Conservation (phyloP, 78 protist species). For the Monocercomonoides exilis region DNA sequence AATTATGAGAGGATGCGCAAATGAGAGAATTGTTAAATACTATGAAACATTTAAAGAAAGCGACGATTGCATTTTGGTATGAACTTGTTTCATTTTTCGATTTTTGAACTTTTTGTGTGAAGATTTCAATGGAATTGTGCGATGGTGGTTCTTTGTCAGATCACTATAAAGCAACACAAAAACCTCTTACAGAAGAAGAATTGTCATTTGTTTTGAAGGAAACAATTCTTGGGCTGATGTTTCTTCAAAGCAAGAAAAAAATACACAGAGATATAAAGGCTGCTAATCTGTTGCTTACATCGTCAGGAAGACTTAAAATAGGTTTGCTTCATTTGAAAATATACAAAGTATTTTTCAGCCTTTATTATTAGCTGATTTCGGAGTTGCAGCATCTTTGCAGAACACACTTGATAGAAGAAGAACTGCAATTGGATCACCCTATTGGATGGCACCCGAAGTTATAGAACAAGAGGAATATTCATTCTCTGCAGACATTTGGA, state of each 20-base stretch:
- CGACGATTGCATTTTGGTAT: neutral
- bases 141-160: neutral
- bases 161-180: neutral
- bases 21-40: neutral
- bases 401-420: neutral
- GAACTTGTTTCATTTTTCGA: neutral
- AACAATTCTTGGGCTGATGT: neutral
- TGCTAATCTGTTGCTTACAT: neutral
- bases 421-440: neutral
- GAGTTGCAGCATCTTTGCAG: neutral
- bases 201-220: neutral
- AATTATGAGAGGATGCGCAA: neutral
- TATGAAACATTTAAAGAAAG: neutral
- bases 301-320: neutral
- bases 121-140: conserved; percentile 15
- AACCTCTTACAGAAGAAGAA: neutral
- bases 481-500: no score
- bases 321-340: neutral
- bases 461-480: neutral
- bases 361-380: neutral
- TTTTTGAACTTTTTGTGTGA: neutral
- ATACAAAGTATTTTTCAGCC: neutral
- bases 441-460: neutral
- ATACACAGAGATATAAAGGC: conserved; percentile 1
- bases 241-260: neutral